These are phyloP conservation scores for Aspergillus ellipticus DNA, from an alignment of 495 filamentous ascomycete species.

Conservation along the genomic window DNA sequence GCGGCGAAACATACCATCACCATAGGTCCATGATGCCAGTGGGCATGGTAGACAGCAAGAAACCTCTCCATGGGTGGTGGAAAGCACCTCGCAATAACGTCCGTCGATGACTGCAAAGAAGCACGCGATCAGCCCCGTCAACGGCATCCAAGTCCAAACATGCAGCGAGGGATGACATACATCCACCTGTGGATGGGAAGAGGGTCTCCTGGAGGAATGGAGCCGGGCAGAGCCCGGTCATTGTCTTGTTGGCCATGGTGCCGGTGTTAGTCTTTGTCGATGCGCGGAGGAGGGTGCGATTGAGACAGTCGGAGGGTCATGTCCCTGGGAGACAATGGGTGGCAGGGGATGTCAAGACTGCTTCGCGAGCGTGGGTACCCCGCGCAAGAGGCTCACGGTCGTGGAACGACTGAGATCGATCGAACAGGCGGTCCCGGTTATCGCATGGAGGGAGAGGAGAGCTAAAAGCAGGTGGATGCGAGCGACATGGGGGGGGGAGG, in stretches of 20 bases:
- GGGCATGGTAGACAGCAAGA: constrained; percentile 91
- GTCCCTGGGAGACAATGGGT: constrained; percentile 6
- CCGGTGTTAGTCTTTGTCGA: constrained; percentile 1
- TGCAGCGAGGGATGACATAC: constrained; percentile 38
- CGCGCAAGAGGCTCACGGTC: constrained; percentile 20
- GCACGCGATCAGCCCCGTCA: constrained; percentile 4
- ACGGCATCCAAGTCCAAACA: background rate
- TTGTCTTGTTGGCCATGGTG: constrained; percentile 23
- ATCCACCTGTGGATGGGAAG: constrained; percentile 60
- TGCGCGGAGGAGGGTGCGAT: constrained; percentile 7
- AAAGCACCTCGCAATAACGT: constrained; percentile 57
- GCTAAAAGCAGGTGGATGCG: constrained; percentile 4
- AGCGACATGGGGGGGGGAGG: constrained; percentile 2
- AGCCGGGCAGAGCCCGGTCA: constrained; percentile 53
- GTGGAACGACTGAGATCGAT: constrained; percentile 14
- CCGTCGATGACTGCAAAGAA: constrained; percentile 59
- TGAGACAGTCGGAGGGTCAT: constrained; percentile 12
- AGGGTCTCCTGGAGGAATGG: constrained; percentile 61
- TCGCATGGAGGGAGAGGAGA: constrained; percentile 5
- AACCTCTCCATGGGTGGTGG: constrained; percentile 33
- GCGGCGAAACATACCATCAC: constrained; percentile 52
- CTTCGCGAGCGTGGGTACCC: constrained; percentile 8
- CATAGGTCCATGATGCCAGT: constrained; percentile 77
- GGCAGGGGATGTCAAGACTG: background rate
- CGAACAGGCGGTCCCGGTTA: constrained; percentile 3